Conservation (phyloP, 805 yeast species). For the Kodamaea leandrae region DNA sequence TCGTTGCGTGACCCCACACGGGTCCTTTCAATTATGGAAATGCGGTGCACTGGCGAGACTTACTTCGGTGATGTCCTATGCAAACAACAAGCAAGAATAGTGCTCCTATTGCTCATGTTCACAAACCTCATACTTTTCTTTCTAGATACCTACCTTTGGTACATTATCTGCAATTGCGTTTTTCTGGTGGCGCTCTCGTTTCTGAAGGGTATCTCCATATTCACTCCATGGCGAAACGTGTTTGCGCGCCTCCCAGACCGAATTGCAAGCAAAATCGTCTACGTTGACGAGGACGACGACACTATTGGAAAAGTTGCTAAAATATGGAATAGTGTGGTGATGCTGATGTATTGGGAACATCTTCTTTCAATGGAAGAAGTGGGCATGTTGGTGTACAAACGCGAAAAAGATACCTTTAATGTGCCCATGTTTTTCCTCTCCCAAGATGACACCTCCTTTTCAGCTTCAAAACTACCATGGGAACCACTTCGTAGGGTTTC, state of each 20-base stretch:
- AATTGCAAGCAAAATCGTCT: slow-evolving; percentile 26
- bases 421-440: slow-evolving; percentile 47
- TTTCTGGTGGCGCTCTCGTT: slow-evolving; percentile 33
- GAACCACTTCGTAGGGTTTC: slow-evolving; percentile 54
- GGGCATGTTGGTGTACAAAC: slow-evolving; percentile 28
- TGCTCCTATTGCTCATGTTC: slow-evolving; percentile 23
- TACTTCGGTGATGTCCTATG: slow-evolving; percentile 26
- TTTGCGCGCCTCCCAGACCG: slow-evolving; percentile 36
- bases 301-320: slow-evolving; percentile 12
- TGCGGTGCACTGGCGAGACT: slow-evolving; percentile 29
- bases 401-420: slow-evolving; percentile 10
- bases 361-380: slow-evolving; percentile 42
- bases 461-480: slow-evolving; percentile 29
- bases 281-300: slow-evolving; percentile 11
- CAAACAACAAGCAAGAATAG: slow-evolving; percentile 25
- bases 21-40: slow-evolving; percentile 25
- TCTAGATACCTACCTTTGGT: slow-evolving; percentile 42
- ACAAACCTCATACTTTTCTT: slow-evolving; percentile 35
- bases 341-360: slow-evolving; percentile 34
- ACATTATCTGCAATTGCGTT: slow-evolving; percentile 34
- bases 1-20: slow-evolving; percentile 35
- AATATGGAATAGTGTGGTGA: slow-evolving; percentile 20
- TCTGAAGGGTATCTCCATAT: slow-evolving; percentile 31
- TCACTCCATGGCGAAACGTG: slow-evolving; percentile 39
- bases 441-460: slow-evolving; percentile 44